Conservation (phyloP, 805 yeast species). For the Barnettozyma botsteinii region DNA sequence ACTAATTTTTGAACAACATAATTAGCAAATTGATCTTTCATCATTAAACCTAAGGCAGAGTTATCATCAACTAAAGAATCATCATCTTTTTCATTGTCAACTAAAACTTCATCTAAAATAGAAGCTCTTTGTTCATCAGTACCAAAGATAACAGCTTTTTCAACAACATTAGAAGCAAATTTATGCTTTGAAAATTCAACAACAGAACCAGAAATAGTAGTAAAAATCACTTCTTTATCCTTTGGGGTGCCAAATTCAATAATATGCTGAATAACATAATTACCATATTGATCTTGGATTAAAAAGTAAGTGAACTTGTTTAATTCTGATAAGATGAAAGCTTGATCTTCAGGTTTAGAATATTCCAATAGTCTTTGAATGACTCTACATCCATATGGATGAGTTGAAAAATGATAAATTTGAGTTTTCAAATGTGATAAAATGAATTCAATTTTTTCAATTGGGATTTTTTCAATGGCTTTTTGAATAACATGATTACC, state of each 20-base stretch:
- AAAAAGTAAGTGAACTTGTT: conserved; percentile 65
- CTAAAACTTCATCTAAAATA: conserved; percentile 62
- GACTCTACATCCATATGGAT: conserved; percentile 97
- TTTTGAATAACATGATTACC: conserved; percentile 98
- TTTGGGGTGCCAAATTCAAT: conserved; percentile 70
- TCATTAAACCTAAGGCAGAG: conserved; percentile 80
- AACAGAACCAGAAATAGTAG: conserved; percentile 63
- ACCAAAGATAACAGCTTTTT: conserved; percentile 81
- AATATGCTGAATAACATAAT: conserved; percentile 94
- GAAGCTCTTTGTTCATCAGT: conserved; percentile 51
- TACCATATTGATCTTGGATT: conserved; percentile 95
- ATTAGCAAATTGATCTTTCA: conserved; percentile 97
- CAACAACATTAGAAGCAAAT: conserved; percentile 96
- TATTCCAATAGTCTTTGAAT: conserved; percentile 87
- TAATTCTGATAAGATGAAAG: conserved; percentile 62
- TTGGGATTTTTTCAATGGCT: conserved; percentile 81
- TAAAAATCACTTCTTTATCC: conserved; percentile 58
- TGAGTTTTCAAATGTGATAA: conserved; percentile 61
- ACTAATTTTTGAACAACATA: conserved; percentile 94
- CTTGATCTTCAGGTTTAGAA: conserved; percentile 61
- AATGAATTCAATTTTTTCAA: conserved; percentile 62
- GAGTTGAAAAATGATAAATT: conserved; percentile 83
- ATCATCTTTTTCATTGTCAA: conserved; percentile 36
- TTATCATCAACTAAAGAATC: conserved; percentile 49
- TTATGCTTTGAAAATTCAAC: conserved; percentile 90